phyloP scores from a whole-genome alignment of 2,329 filamentous ascomycete species.

The Zasmidium citrigriseum region DNA sequence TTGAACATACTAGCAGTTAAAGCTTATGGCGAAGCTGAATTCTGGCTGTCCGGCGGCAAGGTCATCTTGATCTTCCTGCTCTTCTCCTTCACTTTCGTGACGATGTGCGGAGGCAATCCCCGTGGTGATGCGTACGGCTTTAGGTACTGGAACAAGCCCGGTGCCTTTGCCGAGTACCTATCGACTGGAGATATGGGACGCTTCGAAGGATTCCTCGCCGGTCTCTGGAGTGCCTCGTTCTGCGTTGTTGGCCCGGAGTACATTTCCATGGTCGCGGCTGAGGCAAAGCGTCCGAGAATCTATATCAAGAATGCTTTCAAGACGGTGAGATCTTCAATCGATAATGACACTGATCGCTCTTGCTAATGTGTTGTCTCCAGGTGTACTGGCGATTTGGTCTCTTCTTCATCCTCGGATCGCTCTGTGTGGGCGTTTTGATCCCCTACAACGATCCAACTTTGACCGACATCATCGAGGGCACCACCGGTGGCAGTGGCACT shows the following conservation, averaged over 20 bases:
- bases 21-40: constrained; percentile 46
- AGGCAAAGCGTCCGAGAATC: constrained; percentile 47
- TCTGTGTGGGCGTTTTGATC: constrained; percentile 48
- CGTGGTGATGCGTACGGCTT: constrained; percentile 42
- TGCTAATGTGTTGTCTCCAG: too few species aligned
- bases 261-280: constrained; percentile 50
- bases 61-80: constrained; percentile 30
- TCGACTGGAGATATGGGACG: constrained; percentile 30
- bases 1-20: constrained; percentile 48
- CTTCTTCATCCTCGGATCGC: constrained; percentile 51
- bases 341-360: too few species aligned
- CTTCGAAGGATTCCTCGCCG: constrained; percentile 38
- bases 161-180: constrained; percentile 32
- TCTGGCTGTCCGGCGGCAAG: constrained; percentile 55
- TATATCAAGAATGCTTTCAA: constrained; percentile 52
- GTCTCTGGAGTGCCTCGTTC: constrained; percentile 40
- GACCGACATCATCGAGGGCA: constrained; percentile 22
- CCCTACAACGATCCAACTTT: constrained; percentile 35
- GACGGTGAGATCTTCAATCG: too few species aligned
- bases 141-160: constrained; percentile 41
- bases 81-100: constrained; percentile 33
- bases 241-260: constrained; percentile 47
- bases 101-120: constrained; percentile 35
- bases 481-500: constrained; percentile 21
- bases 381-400: constrained; percentile 50